Conservation (phyloP, 2,329 filamentous ascomycete species). For the Stagonosporopsis rhizophila region DNA sequence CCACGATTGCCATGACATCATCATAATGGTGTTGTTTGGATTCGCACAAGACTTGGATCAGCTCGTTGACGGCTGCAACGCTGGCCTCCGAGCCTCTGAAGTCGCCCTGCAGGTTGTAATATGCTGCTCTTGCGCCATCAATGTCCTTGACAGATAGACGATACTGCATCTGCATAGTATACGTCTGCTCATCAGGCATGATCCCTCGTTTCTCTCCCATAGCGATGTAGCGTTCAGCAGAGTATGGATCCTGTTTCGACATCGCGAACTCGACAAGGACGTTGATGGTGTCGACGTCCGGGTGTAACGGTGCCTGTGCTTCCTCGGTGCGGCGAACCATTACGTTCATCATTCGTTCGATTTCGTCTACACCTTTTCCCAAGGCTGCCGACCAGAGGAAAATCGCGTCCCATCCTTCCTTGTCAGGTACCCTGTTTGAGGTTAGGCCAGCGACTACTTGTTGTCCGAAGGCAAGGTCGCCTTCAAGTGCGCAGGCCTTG, state of each 20-base stretch:
- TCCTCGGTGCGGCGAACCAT: slow-evolving; percentile 63
- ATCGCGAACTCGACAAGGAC: slow-evolving; percentile 75
- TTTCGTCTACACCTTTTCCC: slow-evolving; percentile 74
- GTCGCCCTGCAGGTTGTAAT: slow-evolving; percentile 65
- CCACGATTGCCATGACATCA: slow-evolving; percentile 74
- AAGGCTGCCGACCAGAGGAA: slow-evolving; percentile 78
- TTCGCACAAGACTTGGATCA: slow-evolving; percentile 72
- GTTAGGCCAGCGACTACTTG: slow-evolving; percentile 52
- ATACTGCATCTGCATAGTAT: slow-evolving; percentile 77
- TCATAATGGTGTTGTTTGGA: slow-evolving; percentile 69
- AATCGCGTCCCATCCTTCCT: slow-evolving; percentile 73
- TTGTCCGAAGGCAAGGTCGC: slow-evolving; percentile 49
- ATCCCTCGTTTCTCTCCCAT: slow-evolving; percentile 72
- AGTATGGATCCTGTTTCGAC: slow-evolving; percentile 70
- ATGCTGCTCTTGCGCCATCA: slow-evolving; percentile 71
- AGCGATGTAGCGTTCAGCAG: slow-evolving; percentile 75
- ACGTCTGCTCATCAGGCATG: slow-evolving; percentile 71
- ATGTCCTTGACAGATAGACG: slow-evolving; percentile 76
- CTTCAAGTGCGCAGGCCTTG: slow-evolving; percentile 59
- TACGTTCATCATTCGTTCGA: slow-evolving; percentile 74
- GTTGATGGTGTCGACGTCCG: slow-evolving; percentile 79
- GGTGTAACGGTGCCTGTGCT: slow-evolving; percentile 54
- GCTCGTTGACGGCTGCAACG: slow-evolving; percentile 70
- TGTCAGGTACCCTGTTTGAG: slow-evolving; percentile 42
- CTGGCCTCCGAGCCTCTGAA: slow-evolving; percentile 66